Evolutionary conservation across 164 flowering plant species (phyloP), one percentile per base, ranked within the genome.

Genomic region (Liriodendron chinense): DNA sequence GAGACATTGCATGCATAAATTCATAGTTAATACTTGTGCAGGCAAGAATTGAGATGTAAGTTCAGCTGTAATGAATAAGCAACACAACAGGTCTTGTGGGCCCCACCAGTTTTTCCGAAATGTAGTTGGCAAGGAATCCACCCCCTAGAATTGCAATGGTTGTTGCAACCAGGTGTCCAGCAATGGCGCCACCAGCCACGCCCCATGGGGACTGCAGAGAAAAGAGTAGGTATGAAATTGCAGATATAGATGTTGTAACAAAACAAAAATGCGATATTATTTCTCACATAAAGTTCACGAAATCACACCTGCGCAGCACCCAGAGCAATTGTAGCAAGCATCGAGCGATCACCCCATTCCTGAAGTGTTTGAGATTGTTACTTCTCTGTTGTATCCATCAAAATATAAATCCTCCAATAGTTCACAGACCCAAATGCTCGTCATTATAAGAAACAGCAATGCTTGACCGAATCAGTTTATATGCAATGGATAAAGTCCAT

Each of bases 331-430:
- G 99, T 96, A 67, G 99, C 98, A 72, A 96, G 96, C 99, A 96
- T 96, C 12, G 99, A 96, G 43, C 98, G 97, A 72, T 96, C 99
- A 66, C 99, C 98, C 99, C 99, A 96, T 91, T 96, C 99, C 99
- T 96, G 82, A 48, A 73, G 18, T 53, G 59, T 53, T 53, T 53
- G 59, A 53, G 18, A 34, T 34, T 34, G 43, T 34, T 34, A 34
- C 5, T 34, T 34, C 43, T 34, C 6, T 6, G 43, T 34, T 7
- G 20, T 1, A 53, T 10, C 18, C 59, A 53, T 53, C 59, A 53
- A 12, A 53, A 53, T 53, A 53, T 0, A 53, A 53, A 53, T 3
- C 59, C 59, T 53, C 13, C 18, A 53, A 12, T 53, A 53, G 20
- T 12, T 34, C 59, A 53, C 59, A 53, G 12, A 53, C 59, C 13